Evolutionary conservation across 495 filamentous ascomycete species (phyloP).

Genomic region (Penicillium riverlandense): DNA sequence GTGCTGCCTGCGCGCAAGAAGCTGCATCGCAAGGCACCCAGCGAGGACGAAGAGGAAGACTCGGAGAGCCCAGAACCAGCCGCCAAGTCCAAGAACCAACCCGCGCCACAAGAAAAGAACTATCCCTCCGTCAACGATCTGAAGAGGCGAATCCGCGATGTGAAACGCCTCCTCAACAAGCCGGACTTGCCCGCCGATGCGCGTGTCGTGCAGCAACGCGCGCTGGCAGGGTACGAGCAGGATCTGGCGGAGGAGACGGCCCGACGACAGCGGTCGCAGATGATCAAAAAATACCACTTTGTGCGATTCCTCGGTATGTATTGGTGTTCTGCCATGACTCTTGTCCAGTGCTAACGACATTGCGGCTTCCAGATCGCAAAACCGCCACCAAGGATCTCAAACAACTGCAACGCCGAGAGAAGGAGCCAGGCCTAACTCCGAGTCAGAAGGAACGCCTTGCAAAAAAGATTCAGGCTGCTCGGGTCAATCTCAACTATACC

Average conservation of each 20-base stretch:
- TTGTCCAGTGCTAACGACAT: not conserved
- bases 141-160: conserved; percentile 46
- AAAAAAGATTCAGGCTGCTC: conserved; percentile 56
- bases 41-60: conserved; percentile 5
- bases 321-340: not conserved
- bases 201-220: conserved; percentile 71
- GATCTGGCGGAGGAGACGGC: conserved; percentile 59
- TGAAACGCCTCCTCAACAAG: conserved; percentile 51
- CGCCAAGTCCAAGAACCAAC: conserved; percentile 18
- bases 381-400: conserved; percentile 70
- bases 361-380: conserved; percentile 58
- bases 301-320: conserved; percentile 73
- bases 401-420: conserved; percentile 40
- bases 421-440: conserved; percentile 40
- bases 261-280: conserved; percentile 55
- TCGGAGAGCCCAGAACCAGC: conserved; percentile 10
- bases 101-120: conserved; percentile 21
- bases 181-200: conserved; percentile 65
- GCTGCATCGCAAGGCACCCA: conserved; percentile 8
- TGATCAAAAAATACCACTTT: conserved; percentile 89
- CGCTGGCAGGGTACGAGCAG: conserved; percentile 64
- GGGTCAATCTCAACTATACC: conserved; percentile 82
- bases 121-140: conserved; percentile 43
- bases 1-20: conserved; percentile 13
- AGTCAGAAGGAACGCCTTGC: conserved; percentile 44